Evolutionary conservation across 345 rosid genomes (phyloP).

Genomic region (Dipteronia sinensis): DNA sequence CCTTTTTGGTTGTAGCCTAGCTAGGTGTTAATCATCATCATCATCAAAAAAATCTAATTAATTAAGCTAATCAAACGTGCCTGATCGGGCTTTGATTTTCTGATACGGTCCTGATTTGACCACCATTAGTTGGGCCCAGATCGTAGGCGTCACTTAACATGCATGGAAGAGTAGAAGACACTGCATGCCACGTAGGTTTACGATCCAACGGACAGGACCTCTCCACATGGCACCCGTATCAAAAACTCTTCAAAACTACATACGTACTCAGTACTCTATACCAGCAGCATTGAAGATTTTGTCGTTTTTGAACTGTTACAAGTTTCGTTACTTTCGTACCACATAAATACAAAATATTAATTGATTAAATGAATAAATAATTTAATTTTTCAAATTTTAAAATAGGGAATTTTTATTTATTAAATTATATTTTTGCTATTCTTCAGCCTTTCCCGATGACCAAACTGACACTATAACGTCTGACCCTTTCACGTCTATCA

Average conservation of each 20-base stretch:
- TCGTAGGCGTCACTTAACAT: background rate
- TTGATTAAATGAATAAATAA: too few species aligned
- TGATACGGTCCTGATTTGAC: background rate
- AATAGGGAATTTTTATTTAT: too few species aligned
- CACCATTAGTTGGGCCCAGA: background rate
- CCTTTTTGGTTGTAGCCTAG: background rate
- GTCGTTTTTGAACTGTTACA: constrained; percentile 1
- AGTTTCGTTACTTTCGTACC: background rate
- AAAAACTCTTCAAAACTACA: background rate
- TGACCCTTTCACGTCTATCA: constrained; percentile 32
- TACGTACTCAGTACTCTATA: background rate
- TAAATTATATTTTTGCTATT: too few species aligned
- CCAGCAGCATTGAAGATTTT: background rate
- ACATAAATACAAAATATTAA: background rate
- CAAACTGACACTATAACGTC: constrained; percentile 36
- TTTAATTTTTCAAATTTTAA: background rate
- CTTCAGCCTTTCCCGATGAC: constrained; percentile 46
- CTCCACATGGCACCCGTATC: background rate
- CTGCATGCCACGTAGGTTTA: background rate
- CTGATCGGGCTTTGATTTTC: background rate
- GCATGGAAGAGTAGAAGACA: background rate
- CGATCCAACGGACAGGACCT: background rate
- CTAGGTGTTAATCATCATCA: background rate
- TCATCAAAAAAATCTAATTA: too few species aligned
- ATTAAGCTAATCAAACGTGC: background rate